Conservation (phyloP, 345 rosid genomes). For the Syzygium aqueum region DNA sequence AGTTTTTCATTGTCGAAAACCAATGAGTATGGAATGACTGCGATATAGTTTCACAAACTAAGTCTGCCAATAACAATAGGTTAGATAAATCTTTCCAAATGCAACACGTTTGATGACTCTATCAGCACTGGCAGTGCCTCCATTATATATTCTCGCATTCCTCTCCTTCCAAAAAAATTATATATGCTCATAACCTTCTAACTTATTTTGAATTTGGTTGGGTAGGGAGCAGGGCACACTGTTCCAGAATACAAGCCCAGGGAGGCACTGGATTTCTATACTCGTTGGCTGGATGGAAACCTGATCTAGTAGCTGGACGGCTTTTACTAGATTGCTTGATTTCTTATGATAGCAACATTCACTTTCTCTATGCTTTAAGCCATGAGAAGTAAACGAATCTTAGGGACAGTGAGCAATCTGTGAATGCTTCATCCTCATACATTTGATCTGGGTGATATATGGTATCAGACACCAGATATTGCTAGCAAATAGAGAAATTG, state of each 20-base stretch:
- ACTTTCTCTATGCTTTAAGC: neutral
- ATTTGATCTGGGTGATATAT: neutral
- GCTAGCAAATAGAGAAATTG: neutral
- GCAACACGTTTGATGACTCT: neutral
- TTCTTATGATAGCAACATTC: neutral
- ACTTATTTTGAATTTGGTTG: neutral
- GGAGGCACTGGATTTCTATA: conserved; percentile 62
- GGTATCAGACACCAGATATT: neutral
- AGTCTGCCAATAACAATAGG: neutral
- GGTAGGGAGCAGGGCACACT: conserved; percentile 79
- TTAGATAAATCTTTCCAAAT: neutral
- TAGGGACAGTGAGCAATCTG: neutral
- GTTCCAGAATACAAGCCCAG: conserved; percentile 77
- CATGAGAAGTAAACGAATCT: neutral
- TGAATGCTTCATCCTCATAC: neutral
- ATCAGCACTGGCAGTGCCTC: neutral
- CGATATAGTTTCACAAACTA: neutral
- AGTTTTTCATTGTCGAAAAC: neutral
- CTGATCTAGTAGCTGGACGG: conserved; percentile 14
- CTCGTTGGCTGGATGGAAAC: conserved; percentile 52
- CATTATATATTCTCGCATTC: neutral
- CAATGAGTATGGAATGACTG: neutral
- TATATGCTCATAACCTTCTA: neutral
- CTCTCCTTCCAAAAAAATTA: neutral
- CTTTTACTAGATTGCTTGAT: neutral